These are phyloP conservation scores for Trichoderma arundinaceum DNA, from an alignment of 2,329 filamentous ascomycete genomes.

Conservation along the genomic window DNA sequence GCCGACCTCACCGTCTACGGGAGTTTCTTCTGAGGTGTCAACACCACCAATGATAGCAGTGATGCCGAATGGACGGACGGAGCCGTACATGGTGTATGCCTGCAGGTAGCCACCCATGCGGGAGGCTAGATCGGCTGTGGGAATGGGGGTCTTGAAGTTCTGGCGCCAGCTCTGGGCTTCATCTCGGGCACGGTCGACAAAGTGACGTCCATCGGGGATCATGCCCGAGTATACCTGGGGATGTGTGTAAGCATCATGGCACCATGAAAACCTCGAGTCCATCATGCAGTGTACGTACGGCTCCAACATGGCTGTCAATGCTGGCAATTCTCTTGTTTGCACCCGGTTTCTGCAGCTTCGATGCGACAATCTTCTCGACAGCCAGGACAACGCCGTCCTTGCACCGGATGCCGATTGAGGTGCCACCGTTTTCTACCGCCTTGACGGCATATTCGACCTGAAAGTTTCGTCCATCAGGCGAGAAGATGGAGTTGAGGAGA, in stretches of 20 bases:
- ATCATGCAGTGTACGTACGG: conserved; percentile 67
- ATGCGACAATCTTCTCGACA: conserved; percentile 93
- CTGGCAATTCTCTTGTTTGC: conserved; percentile 98
- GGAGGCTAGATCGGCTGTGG: conserved; percentile 83
- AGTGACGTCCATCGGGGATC: conserved; percentile 92
- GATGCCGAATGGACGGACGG: conserved; percentile 94
- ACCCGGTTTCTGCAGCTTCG: conserved; percentile 91
- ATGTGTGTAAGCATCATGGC: conserved; percentile 20
- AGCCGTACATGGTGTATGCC: conserved; percentile 96
- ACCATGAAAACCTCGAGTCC: not conserved
- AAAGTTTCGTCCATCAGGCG: conserved; percentile 97
- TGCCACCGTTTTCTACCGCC: conserved; percentile 97
- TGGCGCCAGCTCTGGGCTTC: conserved; percentile 91
- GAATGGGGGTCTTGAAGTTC: conserved; percentile 93
- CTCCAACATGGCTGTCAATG: conserved; percentile 89
- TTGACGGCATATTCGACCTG: conserved; percentile 99
- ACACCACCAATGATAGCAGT: conserved; percentile 93
- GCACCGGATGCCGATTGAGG: conserved; percentile 93
- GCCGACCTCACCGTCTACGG: conserved; percentile 90
- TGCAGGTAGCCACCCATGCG: conserved; percentile 96
- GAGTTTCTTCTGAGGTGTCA: conserved; percentile 84
- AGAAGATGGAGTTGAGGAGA: conserved; percentile 99
- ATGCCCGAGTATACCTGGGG: conserved; percentile 90
- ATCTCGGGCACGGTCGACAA: conserved; percentile 90
- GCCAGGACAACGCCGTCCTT: conserved; percentile 97